Conservation (phyloP, 768 basidiomycete genomes). For the Mrakia blollopis region DNA sequence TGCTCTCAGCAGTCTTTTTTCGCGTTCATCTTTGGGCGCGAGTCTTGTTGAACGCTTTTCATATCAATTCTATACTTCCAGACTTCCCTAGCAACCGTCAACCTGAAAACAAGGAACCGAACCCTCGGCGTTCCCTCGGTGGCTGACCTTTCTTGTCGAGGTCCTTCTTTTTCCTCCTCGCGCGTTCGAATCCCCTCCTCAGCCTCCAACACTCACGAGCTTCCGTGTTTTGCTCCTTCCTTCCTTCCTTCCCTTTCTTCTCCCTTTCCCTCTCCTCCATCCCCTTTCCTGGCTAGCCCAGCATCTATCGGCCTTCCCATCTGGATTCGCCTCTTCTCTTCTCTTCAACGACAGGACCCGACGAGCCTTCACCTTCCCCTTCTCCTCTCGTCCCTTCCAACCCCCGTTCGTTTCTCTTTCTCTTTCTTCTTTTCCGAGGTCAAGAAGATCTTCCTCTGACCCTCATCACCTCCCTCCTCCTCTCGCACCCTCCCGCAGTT, state of each 20-base stretch:
- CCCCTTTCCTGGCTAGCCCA: background rate
- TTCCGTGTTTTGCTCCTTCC: no score
- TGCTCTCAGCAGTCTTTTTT: no score
- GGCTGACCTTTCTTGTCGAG: no score
- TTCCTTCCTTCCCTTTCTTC: background rate
- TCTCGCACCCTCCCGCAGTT: background rate
- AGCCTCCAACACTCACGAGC: no score
- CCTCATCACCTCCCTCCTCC: background rate
- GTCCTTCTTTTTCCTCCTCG: no score
- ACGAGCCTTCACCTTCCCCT: background rate
- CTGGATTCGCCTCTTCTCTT: background rate
- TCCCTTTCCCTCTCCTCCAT: background rate
- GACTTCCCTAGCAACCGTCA: no score
- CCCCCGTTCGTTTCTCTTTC: background rate
- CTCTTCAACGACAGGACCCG: background rate
- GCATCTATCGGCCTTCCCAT: background rate
- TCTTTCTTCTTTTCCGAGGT: background rate
- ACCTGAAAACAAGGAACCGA: no score
- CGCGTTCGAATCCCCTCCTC: no score
- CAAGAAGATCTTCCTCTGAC: background rate
- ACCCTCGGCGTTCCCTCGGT: no score
- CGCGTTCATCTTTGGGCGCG: no score
- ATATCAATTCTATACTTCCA: no score
- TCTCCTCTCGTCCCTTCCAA: background rate
- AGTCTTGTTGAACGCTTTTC: no score